phyloP scores from a whole-genome alignment of 306 rosid species.

The Hippophae gyantsensis region DNA sequence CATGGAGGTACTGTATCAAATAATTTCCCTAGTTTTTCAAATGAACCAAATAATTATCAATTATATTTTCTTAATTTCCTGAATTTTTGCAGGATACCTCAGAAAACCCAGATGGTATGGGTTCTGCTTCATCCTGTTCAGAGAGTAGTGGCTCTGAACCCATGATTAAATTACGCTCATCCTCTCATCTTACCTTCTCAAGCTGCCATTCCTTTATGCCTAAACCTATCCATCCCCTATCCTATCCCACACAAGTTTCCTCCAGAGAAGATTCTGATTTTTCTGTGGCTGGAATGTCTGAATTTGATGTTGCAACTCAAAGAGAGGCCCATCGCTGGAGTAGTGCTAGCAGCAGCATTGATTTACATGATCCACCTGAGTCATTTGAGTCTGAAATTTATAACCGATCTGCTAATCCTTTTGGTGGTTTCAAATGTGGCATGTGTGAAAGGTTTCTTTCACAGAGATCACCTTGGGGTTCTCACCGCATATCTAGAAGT shows the following conservation, averaged over 20 bases:
- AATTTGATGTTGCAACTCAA: constrained; percentile 47
- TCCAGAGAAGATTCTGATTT: constrained; percentile 47
- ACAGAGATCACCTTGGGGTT: constrained; percentile 86
- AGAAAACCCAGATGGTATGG: constrained; percentile 41
- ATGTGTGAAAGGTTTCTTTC: constrained; percentile 70
- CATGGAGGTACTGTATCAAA: constrained; percentile 45
- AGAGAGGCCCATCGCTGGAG: constrained; percentile 57
- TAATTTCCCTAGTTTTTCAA: constrained; percentile 1
- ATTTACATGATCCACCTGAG: constrained; percentile 64
- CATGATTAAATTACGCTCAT: constrained; percentile 39
- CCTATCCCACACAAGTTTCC: constrained; percentile 36
- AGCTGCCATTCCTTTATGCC: constrained; percentile 61
- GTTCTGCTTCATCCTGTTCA: constrained; percentile 47
- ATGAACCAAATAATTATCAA: not conserved
- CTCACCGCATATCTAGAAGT: constrained; percentile 78
- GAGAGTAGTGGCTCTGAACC: constrained; percentile 73
- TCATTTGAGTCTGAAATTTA: constrained; percentile 55
- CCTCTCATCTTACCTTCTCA: constrained; percentile 49
- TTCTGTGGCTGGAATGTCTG: constrained; percentile 31
- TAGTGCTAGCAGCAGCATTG: constrained; percentile 72
- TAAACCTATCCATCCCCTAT: constrained; percentile 70
- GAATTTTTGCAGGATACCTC: constrained; percentile 66
- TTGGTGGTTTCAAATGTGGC: constrained; percentile 56
- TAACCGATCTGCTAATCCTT: constrained; percentile 17
- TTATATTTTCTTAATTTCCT: constrained; percentile 8